phyloP scores from a whole-genome alignment of 2,329 filamentous ascomycete genomes.

The Xenoacremonium recifei region DNA sequence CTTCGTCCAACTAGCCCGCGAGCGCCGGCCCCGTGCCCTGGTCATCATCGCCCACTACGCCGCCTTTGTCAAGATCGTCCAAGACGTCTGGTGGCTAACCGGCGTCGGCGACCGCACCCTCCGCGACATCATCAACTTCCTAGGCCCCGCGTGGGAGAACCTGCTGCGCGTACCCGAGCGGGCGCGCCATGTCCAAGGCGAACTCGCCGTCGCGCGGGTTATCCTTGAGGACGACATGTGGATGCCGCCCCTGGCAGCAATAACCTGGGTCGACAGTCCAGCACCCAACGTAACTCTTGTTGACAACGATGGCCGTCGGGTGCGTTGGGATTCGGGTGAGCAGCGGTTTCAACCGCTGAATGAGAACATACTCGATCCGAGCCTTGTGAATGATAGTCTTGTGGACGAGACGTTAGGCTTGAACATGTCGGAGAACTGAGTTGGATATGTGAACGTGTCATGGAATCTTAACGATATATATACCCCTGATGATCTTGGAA shows the following conservation, averaged over 20 bases:
- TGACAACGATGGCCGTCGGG: conserved; percentile 21
- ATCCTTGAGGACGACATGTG: conserved; percentile 45
- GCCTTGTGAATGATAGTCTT: too few species aligned
- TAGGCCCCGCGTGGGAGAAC: conserved; percentile 40
- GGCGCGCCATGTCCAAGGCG: conserved; percentile 33
- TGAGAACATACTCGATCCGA: too few species aligned
- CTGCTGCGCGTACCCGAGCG: conserved; percentile 41
- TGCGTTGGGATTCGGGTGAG: conserved; percentile 18
- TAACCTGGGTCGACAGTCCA: conserved; percentile 12
- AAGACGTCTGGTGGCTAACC: conserved; percentile 48
- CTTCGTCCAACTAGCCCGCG: conserved; percentile 44
- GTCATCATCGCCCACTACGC: conserved; percentile 54
- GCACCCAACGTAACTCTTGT: conserved; percentile 16
- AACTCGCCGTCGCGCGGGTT: conserved; percentile 36
- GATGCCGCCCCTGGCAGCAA: conserved; percentile 25
- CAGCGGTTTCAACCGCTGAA: too few species aligned
- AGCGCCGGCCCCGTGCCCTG: conserved; percentile 44
- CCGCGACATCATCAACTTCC: conserved; percentile 37
- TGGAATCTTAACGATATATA: too few species aligned
- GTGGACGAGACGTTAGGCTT: too few species aligned
- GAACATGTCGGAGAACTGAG: too few species aligned
- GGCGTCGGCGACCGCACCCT: conserved; percentile 47
- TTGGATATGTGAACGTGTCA: too few species aligned
- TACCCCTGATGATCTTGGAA: too few species aligned
- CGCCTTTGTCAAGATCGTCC: conserved; percentile 46